Evolutionary conservation across 1,284 basidiomycete species (phyloP).

Genomic region (Ceratobasidium sp.): DNA sequence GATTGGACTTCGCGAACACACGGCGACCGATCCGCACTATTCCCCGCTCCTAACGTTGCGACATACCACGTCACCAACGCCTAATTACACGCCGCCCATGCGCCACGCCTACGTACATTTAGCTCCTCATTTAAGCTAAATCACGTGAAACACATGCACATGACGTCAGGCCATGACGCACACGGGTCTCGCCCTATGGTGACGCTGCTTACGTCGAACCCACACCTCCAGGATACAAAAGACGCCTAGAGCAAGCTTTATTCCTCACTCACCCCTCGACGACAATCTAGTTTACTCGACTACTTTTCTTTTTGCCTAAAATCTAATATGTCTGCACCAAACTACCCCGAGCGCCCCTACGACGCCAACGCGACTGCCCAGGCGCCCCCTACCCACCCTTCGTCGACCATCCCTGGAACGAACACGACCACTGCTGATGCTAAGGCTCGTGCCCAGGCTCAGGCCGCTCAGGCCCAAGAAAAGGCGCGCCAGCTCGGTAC

Average conservation of each 20-base stretch:
- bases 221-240: conserved; percentile 9
- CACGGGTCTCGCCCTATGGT: neutral
- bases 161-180: conserved; percentile 34
- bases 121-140: neutral
- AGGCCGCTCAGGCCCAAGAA: conserved; percentile 22
- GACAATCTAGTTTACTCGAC: neutral
- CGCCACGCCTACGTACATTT: neutral
- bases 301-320: neutral
- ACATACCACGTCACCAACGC: too few species aligned
- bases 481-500: conserved; percentile 38
- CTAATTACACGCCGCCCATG: neutral
- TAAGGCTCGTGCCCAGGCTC: conserved; percentile 1
- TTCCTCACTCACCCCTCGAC: conserved; percentile 9
- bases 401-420: conserved; percentile 18
- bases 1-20: too few species aligned
- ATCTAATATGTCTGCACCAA: conserved; percentile 23
- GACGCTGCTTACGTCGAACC: conserved; percentile 16
- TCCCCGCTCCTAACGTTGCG: too few species aligned
- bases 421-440: conserved; percentile 18
- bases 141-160: neutral
- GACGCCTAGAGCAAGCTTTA: neutral
- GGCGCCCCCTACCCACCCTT: conserved; percentile 30
- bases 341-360: conserved; percentile 45
- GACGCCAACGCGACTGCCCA: conserved; percentile 42
- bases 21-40: too few species aligned